Evolutionary conservation across 2,329 filamentous ascomycete species (phyloP).

Genomic region (Botrytis galanthina): DNA sequence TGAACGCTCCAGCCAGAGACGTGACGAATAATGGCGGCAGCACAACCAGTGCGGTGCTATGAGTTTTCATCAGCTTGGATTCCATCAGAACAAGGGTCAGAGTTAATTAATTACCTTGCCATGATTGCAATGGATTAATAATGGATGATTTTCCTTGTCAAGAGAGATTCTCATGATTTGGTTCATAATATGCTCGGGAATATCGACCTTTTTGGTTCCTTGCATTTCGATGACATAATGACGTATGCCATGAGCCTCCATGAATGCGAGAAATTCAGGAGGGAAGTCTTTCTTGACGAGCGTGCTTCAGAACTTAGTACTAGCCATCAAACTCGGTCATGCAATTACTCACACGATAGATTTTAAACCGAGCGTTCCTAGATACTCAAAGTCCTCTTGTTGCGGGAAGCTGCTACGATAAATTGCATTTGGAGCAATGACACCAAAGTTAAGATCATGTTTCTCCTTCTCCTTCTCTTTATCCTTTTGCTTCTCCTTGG

Average conservation of each 20-base stretch:
- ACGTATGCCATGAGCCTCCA: constrained; percentile 63
- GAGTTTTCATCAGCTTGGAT: constrained; percentile 22
- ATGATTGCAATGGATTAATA: constrained; percentile 91
- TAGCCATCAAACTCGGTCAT: not conserved
- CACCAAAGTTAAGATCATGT: constrained; percentile 71
- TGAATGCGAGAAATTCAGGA: constrained; percentile 57
- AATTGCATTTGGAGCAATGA: constrained; percentile 64
- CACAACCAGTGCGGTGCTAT: constrained; percentile 83
- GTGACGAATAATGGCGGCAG: constrained; percentile 77
- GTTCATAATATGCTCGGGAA: constrained; percentile 65
- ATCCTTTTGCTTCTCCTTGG: constrained; percentile 20
- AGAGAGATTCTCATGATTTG: constrained; percentile 70
- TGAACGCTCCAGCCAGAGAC: constrained; percentile 64
- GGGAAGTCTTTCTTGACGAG: constrained; percentile 62
- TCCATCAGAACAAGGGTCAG: not conserved
- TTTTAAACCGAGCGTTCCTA: constrained; percentile 67
- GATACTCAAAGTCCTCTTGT: constrained; percentile 65
- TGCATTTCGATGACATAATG: constrained; percentile 76
- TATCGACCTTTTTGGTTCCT: constrained; percentile 81
- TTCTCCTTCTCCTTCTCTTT: constrained; percentile 9
- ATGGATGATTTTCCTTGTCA: constrained; percentile 70
- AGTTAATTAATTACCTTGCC: constrained; percentile 57
- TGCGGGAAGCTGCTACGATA: constrained; percentile 82
- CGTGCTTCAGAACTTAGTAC: constrained; percentile 46
- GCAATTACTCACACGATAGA: constrained; percentile 66